Evolutionary conservation across 78 protist genomes (phyloP).

Genomic region (Creolimax fragrantissima): DNA sequence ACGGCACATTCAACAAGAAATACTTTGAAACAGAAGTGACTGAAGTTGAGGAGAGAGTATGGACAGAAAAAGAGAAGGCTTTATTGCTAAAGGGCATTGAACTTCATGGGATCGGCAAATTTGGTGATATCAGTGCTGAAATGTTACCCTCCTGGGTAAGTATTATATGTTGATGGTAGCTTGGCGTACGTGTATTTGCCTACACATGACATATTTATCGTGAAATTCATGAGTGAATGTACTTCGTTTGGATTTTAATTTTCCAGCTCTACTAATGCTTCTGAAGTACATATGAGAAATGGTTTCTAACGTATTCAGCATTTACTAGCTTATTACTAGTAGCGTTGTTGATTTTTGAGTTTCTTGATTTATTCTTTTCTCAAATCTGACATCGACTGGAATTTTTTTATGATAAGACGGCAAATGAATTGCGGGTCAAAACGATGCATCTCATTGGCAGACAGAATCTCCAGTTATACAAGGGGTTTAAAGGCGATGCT

Average conservation of each 20-base stretch:
- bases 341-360: too few species aligned
- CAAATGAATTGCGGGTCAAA: not conserved
- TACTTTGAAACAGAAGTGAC: not conserved
- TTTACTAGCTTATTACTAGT: too few species aligned
- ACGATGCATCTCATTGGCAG: not conserved
- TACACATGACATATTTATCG: not conserved
- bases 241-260: too few species aligned
- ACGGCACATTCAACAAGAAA: not conserved
- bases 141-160: not conserved
- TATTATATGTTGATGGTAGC: too few species aligned
- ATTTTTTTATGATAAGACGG: too few species aligned
- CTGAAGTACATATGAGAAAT: too few species aligned
- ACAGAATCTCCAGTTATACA: not conserved
- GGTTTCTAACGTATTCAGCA: too few species aligned
- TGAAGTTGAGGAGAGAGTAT: not conserved
- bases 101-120: not conserved
- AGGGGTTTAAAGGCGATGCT: not conserved
- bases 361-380: too few species aligned
- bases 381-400: too few species aligned
- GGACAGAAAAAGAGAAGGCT: not conserved
- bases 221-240: too few species aligned
- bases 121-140: not conserved
- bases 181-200: not conserved
- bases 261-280: too few species aligned
- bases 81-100: not conserved